phyloP scores from a whole-genome alignment of 495 filamentous ascomycete genomes.

The Hypoxylon lenormandii region DNA sequence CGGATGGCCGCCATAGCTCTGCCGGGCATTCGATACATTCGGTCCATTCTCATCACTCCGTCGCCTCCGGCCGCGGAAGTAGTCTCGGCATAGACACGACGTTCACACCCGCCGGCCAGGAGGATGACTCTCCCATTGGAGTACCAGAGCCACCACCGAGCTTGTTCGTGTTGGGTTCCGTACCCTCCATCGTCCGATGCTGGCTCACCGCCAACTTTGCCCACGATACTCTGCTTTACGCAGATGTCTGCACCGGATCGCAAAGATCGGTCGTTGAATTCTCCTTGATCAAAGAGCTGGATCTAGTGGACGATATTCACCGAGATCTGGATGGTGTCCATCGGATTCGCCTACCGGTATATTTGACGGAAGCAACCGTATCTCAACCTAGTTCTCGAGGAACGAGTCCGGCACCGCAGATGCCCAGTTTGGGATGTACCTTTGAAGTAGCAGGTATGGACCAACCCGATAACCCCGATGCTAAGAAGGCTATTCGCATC shows the following conservation, averaged over 20 bases:
- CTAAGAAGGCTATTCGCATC: constrained; percentile 74
- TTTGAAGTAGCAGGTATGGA: constrained; percentile 76
- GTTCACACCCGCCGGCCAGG: constrained; percentile 71
- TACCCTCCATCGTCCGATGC: constrained; percentile 93
- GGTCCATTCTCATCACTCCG: constrained; percentile 64
- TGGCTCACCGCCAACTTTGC: constrained; percentile 91
- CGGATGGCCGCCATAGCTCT: constrained; percentile 94
- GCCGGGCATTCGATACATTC: constrained; percentile 83
- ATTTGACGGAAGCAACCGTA: constrained; percentile 89
- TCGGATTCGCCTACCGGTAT: constrained; percentile 81
- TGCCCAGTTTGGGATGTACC: constrained; percentile 79
- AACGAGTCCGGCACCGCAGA: constrained; percentile 77
- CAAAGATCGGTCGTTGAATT: constrained; percentile 82
- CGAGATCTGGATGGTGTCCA: constrained; percentile 70
- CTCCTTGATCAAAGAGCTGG: constrained; percentile 76
- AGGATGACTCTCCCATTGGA: constrained; percentile 73
- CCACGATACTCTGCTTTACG: constrained; percentile 86
- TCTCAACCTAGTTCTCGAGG: constrained; percentile 78
- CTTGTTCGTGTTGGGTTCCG: constrained; percentile 82
- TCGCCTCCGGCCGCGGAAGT: constrained; percentile 79
- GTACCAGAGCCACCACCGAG: constrained; percentile 81
- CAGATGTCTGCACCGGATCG: constrained; percentile 90
- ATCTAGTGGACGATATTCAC: constrained; percentile 73
- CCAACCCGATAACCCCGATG: constrained; percentile 55
- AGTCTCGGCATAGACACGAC: constrained; percentile 83